Evolutionary conservation across 495 filamentous ascomycete species (phyloP).

Genomic region (Acidomyces sp.): DNA sequence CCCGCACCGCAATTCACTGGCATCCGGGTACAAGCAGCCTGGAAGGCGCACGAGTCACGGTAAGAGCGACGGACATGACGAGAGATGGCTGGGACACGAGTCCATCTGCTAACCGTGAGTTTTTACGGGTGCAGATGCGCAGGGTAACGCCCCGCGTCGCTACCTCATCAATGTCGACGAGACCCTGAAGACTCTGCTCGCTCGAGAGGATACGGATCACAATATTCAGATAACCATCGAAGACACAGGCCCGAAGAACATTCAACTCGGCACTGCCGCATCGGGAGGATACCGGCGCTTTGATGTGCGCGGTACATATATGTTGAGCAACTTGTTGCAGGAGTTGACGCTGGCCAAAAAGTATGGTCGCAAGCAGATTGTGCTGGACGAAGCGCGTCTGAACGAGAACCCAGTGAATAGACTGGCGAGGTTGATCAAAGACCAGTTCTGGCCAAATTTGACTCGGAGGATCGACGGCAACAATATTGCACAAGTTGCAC

Average conservation of each 20-base stretch:
- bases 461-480: conserved; percentile 78
- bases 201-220: conserved; percentile 75
- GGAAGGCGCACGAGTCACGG: conserved; percentile 19
- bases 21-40: conserved; percentile 1
- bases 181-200: conserved; percentile 56
- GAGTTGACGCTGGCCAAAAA: conserved; percentile 83
- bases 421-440: conserved; percentile 68
- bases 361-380: conserved; percentile 67
- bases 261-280: conserved; percentile 70
- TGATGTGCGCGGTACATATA: conserved; percentile 86
- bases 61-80: no score
- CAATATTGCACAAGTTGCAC: conserved; percentile 72
- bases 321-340: conserved; percentile 88
- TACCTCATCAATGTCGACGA: conserved; percentile 67
- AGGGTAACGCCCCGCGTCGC: conserved; percentile 41
- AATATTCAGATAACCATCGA: conserved; percentile 97
- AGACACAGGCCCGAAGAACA: conserved; percentile 79
- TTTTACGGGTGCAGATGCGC: conserved; percentile 43
- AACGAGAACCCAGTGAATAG: conserved; percentile 88
- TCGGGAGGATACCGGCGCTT: conserved; percentile 73
- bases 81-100: no score
- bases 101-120: no score
- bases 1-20: conserved; percentile 1
- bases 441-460: conserved; percentile 79
- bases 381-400: conserved; percentile 74